Conservation (phyloP, 2,329 filamentous ascomycete genomes). For the Colletotrichum tabaci region DNA sequence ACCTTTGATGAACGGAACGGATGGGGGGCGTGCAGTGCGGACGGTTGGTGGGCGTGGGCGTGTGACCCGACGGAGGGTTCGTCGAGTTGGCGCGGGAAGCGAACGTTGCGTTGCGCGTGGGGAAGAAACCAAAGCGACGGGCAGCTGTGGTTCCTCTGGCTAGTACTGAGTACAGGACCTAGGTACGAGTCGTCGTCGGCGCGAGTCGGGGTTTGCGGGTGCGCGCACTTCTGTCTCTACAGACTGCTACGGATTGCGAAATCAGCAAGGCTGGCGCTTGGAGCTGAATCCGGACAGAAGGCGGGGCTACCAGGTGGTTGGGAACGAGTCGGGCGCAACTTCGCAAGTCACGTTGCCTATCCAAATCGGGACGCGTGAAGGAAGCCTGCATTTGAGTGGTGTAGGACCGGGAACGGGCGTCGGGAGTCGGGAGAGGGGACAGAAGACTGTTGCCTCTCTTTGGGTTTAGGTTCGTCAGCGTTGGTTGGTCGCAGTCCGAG, state of each 20-base stretch:
- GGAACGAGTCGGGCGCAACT: conserved; percentile 33
- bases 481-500: conserved; percentile 15
- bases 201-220: neutral
- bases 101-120: conserved; percentile 30
- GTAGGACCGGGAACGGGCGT: no score
- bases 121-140: conserved; percentile 26
- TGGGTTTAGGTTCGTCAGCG: conserved; percentile 8
- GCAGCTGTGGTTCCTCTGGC: neutral
- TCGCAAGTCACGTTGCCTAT: conserved; percentile 31
- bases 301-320: conserved; percentile 13
- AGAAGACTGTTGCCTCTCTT: neutral
- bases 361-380: neutral
- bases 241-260: conserved; percentile 2
- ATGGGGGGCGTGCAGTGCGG: conserved; percentile 27
- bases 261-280: conserved; percentile 38
- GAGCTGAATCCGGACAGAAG: conserved; percentile 25
- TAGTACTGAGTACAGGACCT: neutral
- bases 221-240: conserved; percentile 3
- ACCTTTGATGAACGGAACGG: conserved; percentile 30
- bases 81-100: conserved; percentile 39
- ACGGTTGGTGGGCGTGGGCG: conserved; percentile 12
- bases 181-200: neutral
- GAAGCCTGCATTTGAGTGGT: neutral
- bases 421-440: neutral
- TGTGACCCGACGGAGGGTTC: conserved; percentile 25